Conservation (phyloP, 2,329 filamentous ascomycete species). For the Lecanicillium sp. region DNA sequence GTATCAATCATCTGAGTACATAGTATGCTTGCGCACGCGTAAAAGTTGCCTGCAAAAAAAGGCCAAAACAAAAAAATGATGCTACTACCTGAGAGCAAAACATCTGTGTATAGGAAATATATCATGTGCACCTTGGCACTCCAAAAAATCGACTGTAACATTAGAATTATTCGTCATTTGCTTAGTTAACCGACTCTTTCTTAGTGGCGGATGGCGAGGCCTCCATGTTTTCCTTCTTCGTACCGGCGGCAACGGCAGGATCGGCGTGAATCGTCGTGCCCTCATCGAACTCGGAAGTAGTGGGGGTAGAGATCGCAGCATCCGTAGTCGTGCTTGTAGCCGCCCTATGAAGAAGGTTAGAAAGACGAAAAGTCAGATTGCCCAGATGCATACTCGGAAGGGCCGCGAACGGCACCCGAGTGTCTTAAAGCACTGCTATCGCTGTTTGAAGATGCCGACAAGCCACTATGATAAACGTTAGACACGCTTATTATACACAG, state of each 20-base stretch:
- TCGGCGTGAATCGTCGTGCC: slow-evolving; percentile 50
- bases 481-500: not conserved
- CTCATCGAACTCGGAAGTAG: slow-evolving; percentile 46
- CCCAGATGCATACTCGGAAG: slow-evolving; percentile 31
- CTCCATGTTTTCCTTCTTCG: slow-evolving; percentile 35
- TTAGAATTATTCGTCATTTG: slow-evolving; percentile 19
- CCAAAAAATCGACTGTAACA: slow-evolving; percentile 14
- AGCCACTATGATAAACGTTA: slow-evolving; percentile 18
- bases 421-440: slow-evolving; percentile 23
- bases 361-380: slow-evolving; percentile 22
- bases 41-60: slow-evolving; percentile 20
- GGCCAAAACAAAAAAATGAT: slow-evolving; percentile 7
- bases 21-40: slow-evolving; percentile 31
- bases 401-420: slow-evolving; percentile 28
- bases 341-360: slow-evolving; percentile 32
- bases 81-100: slow-evolving; percentile 14
- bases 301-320: slow-evolving; percentile 33
- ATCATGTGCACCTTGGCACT: slow-evolving; percentile 14
- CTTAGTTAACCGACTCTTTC: slow-evolving; percentile 30
- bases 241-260: slow-evolving; percentile 32
- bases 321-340: slow-evolving; percentile 35
- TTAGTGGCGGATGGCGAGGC: slow-evolving; percentile 42
- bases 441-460: slow-evolving; percentile 25
- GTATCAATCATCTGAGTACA: slow-evolving; percentile 30
- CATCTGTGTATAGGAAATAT: slow-evolving; percentile 14